A percentile compares a stretch with the other conserved stretches of the same genome.
Conservation (phyloP, 2,329 filamentous ascomycete species). For the Cyclaneusma minus region DNA sequence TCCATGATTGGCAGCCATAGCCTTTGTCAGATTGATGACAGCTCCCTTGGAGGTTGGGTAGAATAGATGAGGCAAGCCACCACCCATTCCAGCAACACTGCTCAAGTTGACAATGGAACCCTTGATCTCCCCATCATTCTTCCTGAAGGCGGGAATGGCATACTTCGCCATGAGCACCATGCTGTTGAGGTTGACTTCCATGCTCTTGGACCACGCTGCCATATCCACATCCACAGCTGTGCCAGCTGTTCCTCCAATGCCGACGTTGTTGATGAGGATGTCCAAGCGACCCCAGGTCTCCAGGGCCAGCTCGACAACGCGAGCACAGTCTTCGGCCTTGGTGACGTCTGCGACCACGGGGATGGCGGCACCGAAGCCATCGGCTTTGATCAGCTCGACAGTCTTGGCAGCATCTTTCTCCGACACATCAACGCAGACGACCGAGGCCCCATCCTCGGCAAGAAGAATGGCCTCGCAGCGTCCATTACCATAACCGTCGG, state of each 20-base stretch:
- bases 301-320: constrained; percentile 23
- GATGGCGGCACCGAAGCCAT: constrained; percentile 24
- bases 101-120: constrained; percentile 47
- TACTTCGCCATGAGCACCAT: constrained; percentile 52
- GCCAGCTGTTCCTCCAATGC: constrained; percentile 40
- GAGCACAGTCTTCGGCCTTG: constrained; percentile 30
- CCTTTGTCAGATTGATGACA: constrained; percentile 37
- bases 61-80: constrained; percentile 27
- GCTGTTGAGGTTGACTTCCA: constrained; percentile 46
- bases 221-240: constrained; percentile 46
- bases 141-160: constrained; percentile 41
- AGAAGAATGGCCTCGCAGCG: constrained; percentile 41
- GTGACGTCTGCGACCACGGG: constrained; percentile 39
- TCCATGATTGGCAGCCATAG: constrained; percentile 39
- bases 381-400: constrained; percentile 30
- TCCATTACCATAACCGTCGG: constrained; percentile 44
- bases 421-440: constrained; percentile 42
- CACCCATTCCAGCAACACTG: constrained; percentile 38
- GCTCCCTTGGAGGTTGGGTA: constrained; percentile 33
- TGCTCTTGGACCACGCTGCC: constrained; percentile 35
- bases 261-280: constrained; percentile 51
- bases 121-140: constrained; percentile 28
- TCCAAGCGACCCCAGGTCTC: constrained; percentile 38
- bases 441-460: constrained; percentile 38
- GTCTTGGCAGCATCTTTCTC: constrained; percentile 33